A percentile compares a stretch with the other conserved stretches of the same genome.
These are phyloP conservation scores for Leptodontidium sp. DNA, from an alignment of 2,329 filamentous ascomycete species.

Conservation along the genomic window DNA sequence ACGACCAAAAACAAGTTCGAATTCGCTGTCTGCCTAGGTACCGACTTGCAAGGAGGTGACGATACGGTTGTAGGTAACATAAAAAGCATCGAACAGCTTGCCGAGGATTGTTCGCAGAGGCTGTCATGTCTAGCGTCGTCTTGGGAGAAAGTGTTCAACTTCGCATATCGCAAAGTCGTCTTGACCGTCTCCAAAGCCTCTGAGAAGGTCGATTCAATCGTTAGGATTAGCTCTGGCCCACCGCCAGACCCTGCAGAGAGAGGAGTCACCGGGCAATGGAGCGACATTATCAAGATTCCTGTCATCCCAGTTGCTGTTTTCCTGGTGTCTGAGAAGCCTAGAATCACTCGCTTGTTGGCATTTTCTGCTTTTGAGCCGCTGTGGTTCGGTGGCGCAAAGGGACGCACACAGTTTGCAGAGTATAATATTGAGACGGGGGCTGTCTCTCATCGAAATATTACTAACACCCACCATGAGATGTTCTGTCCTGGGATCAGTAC, in stretches of 20 bases:
- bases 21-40: neutral
- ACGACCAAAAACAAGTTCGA: neutral
- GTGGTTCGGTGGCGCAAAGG: conserved; percentile 6
- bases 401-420: neutral
- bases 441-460: neutral
- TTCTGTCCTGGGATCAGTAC: conserved; percentile 1
- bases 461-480: neutral
- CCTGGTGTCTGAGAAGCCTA: conserved; percentile 1
- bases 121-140: neutral
- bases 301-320: conserved; percentile 9
- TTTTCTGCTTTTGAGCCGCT: conserved; percentile 6
- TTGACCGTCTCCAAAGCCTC: neutral
- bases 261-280: neutral
- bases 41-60: neutral
- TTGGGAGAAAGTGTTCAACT: conserved; percentile 4
- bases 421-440: neutral
- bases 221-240: conserved; percentile 1
- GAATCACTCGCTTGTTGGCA: neutral
- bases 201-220: neutral
- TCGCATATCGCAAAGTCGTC: neutral
- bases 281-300: neutral
- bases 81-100: neutral
- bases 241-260: conserved; percentile 2
- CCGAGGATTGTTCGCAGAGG: neutral
- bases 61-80: conserved; percentile 1